Base-by-base conservation (phyloP, 2,329 filamentous ascomycete genomes). In the Fusarium phyllophilum region DNA sequence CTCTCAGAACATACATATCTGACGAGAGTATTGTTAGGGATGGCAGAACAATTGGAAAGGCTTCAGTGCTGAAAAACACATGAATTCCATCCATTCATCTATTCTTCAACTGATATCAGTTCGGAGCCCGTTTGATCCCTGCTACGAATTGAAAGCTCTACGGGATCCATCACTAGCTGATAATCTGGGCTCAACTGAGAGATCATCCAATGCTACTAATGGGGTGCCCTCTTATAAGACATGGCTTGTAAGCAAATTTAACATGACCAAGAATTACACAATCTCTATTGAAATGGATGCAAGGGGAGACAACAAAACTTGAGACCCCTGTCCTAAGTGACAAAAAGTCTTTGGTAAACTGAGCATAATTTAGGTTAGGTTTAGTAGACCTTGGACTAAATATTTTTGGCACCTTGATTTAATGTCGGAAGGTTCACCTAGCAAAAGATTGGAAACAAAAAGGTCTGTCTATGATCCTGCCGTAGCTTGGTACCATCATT, bases 401-500 rank as follows among this genome's bases (percentile, higher is more conserved):
- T 49, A 33, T 13, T 49, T n/a, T 13, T 33, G 15, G 22, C 29
- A 49, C 22, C 46, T 34, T 51, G 31, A 17, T 34, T 51, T 18
- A 11, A 51, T 34, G 48, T 20, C 22, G 34, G 12, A 34, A 24
- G 20, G 22, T 38, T 70, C 66, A 70, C 66, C 39, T 48, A 15
- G 41, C 45, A 60, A 46, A 44, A 29, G 31, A 49, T 33, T 54
- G 31, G 34, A 72, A 68, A 62, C 36, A 39, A 73, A 74, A 66
- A 55, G 63, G 62, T 57, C 44, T 68, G 52, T 65, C 57, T 70
- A 65, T 70, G 64, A 69, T 74, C 61, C 60, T 59, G 58, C 61
- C 64, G 62, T 56, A 66, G 66, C 66, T 66, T 59, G 66, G 72
- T 77, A 70, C 58, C 68, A 76, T 75, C 66, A 77, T 77, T 75